A percentile compares a stretch with the other conserved stretches of the same genome.
Evolutionary conservation across 2,329 filamentous ascomycete species (phyloP).

Genomic region (Phyllosticta capitalensis): DNA sequence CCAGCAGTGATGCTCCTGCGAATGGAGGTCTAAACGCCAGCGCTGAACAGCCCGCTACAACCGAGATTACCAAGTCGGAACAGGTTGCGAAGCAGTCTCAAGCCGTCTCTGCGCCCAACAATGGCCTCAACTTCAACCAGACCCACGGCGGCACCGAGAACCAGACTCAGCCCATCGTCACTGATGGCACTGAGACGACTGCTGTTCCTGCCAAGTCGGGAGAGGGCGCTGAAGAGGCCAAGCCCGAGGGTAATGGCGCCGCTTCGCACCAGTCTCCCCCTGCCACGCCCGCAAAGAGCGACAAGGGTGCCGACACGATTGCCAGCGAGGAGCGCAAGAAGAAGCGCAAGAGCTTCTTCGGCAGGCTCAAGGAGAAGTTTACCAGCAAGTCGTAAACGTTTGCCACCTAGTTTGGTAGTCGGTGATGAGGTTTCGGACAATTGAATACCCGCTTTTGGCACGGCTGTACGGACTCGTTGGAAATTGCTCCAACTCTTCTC

Average conservation of each 20-base stretch:
- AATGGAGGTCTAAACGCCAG: conserved; percentile 27
- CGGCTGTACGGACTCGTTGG: not conserved
- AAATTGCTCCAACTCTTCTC: not conserved
- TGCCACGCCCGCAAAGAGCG: conserved; percentile 14
- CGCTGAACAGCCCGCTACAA: conserved; percentile 20
- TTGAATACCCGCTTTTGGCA: not conserved
- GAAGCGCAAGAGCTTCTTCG: conserved; percentile 40
- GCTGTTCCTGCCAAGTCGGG: conserved; percentile 16
- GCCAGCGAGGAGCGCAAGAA: conserved; percentile 28
- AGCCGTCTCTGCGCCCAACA: not conserved
- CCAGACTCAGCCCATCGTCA: conserved; percentile 32
- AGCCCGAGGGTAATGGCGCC: conserved; percentile 1
- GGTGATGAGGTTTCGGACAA: not conserved
- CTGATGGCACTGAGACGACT: conserved; percentile 29
- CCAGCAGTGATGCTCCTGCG: not conserved
- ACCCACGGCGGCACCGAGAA: conserved; percentile 11
- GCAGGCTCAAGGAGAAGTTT: conserved; percentile 41
- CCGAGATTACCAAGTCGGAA: conserved; percentile 11
- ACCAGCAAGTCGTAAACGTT: conserved; percentile 11
- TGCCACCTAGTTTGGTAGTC: not conserved
- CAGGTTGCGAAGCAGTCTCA: not conserved
- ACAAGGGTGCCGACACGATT: conserved; percentile 16
- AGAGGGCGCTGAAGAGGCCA: not conserved
- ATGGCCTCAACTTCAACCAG: not conserved
- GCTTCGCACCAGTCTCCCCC: conserved; percentile 6